A percentile compares a stretch with the other conserved stretches of the same genome.
Evolutionary conservation across 495 filamentous ascomycete species (phyloP).

Genomic region (Trichocladium antarcticum): DNA sequence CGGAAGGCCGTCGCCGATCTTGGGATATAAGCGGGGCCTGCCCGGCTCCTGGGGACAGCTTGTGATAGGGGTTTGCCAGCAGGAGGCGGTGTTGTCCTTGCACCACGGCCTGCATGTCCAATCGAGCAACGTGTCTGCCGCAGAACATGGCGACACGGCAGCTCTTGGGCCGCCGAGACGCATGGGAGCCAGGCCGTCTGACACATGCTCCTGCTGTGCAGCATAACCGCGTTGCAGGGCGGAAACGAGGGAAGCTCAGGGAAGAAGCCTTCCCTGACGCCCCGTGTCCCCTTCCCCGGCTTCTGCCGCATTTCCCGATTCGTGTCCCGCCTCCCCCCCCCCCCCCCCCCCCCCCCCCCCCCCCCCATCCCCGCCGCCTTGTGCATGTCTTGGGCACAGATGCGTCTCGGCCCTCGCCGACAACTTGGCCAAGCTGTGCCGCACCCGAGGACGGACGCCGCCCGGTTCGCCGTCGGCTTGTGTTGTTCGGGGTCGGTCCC

Average conservation of each 20-base stretch:
- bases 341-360: no score
- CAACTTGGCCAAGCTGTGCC: background rate
- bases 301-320: slow-evolving; percentile 3
- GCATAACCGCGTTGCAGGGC: background rate
- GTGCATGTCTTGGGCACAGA: slow-evolving; percentile 7
- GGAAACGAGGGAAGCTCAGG: background rate
- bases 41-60: slow-evolving; percentile 11
- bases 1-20: slow-evolving; percentile 12
- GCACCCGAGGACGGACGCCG: slow-evolving; percentile 1
- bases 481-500: background rate
- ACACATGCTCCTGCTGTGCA: no score
- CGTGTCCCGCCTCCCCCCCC: no score
- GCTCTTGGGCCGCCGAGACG: no score
- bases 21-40: slow-evolving; percentile 11
- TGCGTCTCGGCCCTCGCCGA: slow-evolving; percentile 4
- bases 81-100: no score
- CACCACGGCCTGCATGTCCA: background rate
- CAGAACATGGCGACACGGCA: no score
- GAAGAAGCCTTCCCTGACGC: background rate
- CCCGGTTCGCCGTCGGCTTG: slow-evolving; percentile 5
- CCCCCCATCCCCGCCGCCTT: no score
- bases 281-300: background rate
- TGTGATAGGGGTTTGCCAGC: background rate
- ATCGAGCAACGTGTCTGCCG: slow-evolving; percentile 11
- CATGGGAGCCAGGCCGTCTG: no score